Conservation (phyloP, 805 yeast species). For the Priceomyces medius region DNA sequence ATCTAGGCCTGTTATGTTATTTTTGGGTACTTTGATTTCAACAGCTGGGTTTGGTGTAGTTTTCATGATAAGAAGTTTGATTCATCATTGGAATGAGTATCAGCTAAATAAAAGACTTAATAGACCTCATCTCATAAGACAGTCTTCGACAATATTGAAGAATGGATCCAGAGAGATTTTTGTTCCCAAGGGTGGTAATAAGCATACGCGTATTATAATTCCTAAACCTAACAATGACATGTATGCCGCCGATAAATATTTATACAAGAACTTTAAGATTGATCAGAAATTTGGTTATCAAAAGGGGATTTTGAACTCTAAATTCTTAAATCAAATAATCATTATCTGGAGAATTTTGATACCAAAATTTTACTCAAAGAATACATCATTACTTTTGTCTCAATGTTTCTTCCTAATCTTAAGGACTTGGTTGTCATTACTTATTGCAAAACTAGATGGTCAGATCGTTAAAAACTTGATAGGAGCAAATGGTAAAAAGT, state of each 20-base stretch:
- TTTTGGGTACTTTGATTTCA: slow-evolving; percentile 38
- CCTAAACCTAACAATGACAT: slow-evolving; percentile 48
- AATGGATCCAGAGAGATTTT: slow-evolving; percentile 48
- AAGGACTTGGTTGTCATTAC: slow-evolving; percentile 82
- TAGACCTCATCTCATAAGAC: slow-evolving; percentile 40
- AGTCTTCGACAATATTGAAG: slow-evolving; percentile 41
- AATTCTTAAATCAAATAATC: slow-evolving; percentile 67
- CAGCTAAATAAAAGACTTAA: slow-evolving; percentile 21
- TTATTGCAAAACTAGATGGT: slow-evolving; percentile 89
- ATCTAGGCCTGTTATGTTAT: slow-evolving; percentile 42
- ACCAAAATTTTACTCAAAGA: slow-evolving; percentile 70
- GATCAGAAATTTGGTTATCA: slow-evolving; percentile 30
- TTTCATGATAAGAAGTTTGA: slow-evolving; percentile 28
- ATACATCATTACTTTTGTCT: slow-evolving; percentile 60
- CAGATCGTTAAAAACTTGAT: slow-evolving; percentile 87
- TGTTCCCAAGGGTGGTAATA: slow-evolving; percentile 45
- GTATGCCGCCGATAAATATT: slow-evolving; percentile 55
- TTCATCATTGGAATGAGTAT: slow-evolving; percentile 31
- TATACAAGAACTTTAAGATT: slow-evolving; percentile 47
- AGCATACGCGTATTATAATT: slow-evolving; percentile 40
- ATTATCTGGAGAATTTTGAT: slow-evolving; percentile 80
- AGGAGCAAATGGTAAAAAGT: slow-evolving; percentile 72
- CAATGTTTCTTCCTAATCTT: slow-evolving; percentile 74
- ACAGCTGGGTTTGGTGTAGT: slow-evolving; percentile 41
- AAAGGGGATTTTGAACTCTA: slow-evolving; percentile 48